Evolutionary conservation across 129 eudicot species (phyloP).

Genomic region (Chrysanthemum makinoi): DNA sequence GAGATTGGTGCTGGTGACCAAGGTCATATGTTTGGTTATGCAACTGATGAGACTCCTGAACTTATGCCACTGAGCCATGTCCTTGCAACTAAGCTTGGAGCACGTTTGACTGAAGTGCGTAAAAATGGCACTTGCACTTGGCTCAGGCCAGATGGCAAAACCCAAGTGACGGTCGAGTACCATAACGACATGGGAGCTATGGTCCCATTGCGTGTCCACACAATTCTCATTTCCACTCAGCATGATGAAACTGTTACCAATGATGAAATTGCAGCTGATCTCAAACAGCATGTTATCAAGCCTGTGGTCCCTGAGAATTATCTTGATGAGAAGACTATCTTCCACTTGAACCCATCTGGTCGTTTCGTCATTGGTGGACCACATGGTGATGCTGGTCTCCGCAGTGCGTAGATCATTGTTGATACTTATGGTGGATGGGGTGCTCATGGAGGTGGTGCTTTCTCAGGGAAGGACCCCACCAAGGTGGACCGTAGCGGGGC

Average conservation of each 20-base stretch:
- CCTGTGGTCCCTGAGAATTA: conserved; percentile 15
- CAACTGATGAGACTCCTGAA: conserved; percentile 29
- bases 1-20: conserved; percentile 36
- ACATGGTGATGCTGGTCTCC: conserved; percentile 29
- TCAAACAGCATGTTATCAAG: conserved; percentile 21
- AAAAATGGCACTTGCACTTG: conserved; percentile 27
- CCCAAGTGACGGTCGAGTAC: conserved; percentile 30
- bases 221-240: conserved; percentile 25
- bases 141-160: conserved; percentile 30
- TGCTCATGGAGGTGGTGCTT: conserved; percentile 23
- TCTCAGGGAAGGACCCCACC: conserved; percentile 24
- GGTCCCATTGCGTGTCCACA: conserved; percentile 26
- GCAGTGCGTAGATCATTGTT: conserved; percentile 24
- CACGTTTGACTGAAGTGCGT: conserved; percentile 18
- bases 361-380: conserved; percentile 30
- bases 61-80: conserved; percentile 31
- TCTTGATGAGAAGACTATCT: conserved; percentile 28
- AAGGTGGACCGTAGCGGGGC: conserved; percentile 29
- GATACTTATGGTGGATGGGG: conserved; percentile 14
- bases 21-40: conserved; percentile 17
- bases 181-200: conserved; percentile 27
- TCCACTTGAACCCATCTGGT: conserved; percentile 24
- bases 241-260: conserved; percentile 27
- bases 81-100: conserved; percentile 27
- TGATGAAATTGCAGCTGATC: conserved; percentile 27